Evolutionary conservation across 345 rosid species (phyloP).

Genomic region (Eucalyptus cloeziana): DNA sequence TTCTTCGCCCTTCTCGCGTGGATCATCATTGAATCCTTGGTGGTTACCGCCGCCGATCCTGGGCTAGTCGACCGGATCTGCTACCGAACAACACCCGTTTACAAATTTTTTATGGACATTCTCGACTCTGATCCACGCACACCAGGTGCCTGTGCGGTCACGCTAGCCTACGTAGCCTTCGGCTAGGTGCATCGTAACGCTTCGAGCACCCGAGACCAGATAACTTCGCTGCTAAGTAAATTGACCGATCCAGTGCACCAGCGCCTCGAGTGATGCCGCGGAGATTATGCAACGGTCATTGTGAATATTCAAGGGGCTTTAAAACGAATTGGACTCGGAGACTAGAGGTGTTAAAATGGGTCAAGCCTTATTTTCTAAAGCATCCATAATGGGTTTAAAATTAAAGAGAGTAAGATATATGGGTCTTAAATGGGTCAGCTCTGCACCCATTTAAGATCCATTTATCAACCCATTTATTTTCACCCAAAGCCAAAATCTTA

Average conservation of each 20-base stretch:
- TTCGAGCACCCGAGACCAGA: background rate
- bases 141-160: background rate
- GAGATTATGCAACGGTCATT: background rate
- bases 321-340: background rate
- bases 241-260: background rate
- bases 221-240: background rate
- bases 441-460: too few species aligned
- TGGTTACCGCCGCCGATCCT: too few species aligned
- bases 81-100: background rate
- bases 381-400: too few species aligned
- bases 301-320: background rate
- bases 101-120: background rate
- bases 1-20: background rate
- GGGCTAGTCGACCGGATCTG: conserved; percentile 3
- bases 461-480: too few species aligned
- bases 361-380: too few species aligned
- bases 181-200: background rate
- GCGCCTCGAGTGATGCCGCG: background rate
- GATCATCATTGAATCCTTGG: too few species aligned
- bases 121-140: conserved; percentile 1
- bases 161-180: conserved; percentile 2
- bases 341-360: background rate
- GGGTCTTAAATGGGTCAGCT: too few species aligned
- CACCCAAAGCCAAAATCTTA: too few species aligned
- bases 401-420: too few species aligned